Evolutionary conservation across 139 green algal species (phyloP), one percentile per base, ranked within the genome.

Genomic region (Eudorina sp.): DNA sequence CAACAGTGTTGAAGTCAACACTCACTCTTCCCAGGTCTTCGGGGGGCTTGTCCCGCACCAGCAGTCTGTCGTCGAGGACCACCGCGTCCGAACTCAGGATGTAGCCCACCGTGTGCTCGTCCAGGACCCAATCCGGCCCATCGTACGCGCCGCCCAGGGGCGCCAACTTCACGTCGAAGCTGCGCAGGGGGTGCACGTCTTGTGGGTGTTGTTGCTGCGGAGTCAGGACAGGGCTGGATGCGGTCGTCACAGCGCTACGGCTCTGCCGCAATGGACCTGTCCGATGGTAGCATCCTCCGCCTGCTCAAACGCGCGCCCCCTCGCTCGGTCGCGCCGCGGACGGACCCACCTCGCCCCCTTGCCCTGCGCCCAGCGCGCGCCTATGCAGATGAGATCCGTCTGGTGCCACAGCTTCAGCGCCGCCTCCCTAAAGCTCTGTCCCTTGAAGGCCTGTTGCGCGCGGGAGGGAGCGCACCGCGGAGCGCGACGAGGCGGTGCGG

Each of bases 111-210:
- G 81, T 87, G 45, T 43, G 6, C 6, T 1, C 21, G 21, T 53
- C 45, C 3, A 87, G 64, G 0, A 18, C 5, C 64, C 25, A 1
- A 38, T 68, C 19, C 21, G 51, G 31, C 0, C 18, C 14, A 31
- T 48, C 70, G 4, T 46, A 4, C n/a, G n/a, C 5, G 45, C 73
- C 78, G 19, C 3, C 31, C 45, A 78, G 45, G 0, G 81, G 81
- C 31, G 81, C 81, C n/a, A 87, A 18, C 81, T 78, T 87, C 23
- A 87, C 81, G 18, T 87, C 81, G 18, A 75, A 85, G 23, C 79
- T 85, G n/a, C n/a, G n/a, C n/a, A n/a, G n/a, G n/a, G n/a, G n/a
- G n/a, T n/a, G n/a, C n/a, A n/a, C n/a, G n/a, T n/a, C n/a, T n/a
- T n/a, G n/a, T n/a, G n/a, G n/a, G n/a, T n/a, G n/a, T n/a, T n/a